Conservation (phyloP, 345 rosid genomes). For the Mangifera indica region DNA sequence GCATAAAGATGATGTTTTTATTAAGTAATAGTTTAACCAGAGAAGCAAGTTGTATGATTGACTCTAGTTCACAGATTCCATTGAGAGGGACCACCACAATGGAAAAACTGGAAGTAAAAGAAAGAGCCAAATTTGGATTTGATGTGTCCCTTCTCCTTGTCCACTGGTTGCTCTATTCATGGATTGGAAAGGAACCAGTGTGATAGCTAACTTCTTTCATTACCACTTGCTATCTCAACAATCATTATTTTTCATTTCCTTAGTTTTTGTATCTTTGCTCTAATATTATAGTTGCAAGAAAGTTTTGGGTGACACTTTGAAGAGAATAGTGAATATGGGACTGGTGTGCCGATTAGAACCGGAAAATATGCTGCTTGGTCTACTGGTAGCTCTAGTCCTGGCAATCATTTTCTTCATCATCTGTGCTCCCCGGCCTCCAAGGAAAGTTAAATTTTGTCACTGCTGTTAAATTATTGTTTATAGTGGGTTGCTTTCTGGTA, state of each 20-base stretch:
- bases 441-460: slow-evolving; percentile 29
- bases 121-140: neutral
- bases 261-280: neutral
- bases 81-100: slow-evolving; percentile 1
- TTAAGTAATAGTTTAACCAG: neutral
- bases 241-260: neutral
- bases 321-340: slow-evolving; percentile 25
- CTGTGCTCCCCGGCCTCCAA: slow-evolving; percentile 25
- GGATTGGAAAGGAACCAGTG: slow-evolving; percentile 6
- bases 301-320: neutral
- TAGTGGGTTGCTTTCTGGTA: neutral
- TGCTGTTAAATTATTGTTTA: slow-evolving; percentile 17
- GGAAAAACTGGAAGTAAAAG: neutral
- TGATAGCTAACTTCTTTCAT: neutral
- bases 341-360: slow-evolving; percentile 29
- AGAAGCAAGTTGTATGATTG: neutral
- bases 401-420: slow-evolving; percentile 28
- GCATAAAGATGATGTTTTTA: neutral
- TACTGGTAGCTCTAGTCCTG: slow-evolving; percentile 29
- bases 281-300: neutral
- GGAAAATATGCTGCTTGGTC: slow-evolving; percentile 17
- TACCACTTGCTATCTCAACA: neutral
- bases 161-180: neutral
- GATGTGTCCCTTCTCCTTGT: slow-evolving; percentile 1
- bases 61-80: slow-evolving; percentile 14